phyloP scores from a whole-genome alignment of 2,329 filamentous ascomycete genomes.

The Xylaria sp. region DNA sequence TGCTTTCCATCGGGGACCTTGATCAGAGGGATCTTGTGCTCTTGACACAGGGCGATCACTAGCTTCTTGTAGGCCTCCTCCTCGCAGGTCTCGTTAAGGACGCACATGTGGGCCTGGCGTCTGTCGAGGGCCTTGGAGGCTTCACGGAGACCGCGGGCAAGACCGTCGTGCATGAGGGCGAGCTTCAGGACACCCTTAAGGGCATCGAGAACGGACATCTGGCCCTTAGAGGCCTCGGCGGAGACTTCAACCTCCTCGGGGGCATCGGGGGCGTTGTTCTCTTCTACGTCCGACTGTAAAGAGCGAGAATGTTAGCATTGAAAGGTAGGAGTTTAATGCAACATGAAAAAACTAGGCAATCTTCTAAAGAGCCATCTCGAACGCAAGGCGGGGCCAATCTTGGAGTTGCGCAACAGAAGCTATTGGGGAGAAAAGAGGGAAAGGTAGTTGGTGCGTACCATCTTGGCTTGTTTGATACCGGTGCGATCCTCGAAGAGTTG shows the following conservation, averaged over 20 bases:
- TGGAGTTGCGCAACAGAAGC: neutral
- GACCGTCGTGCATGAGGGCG: constrained; percentile 98
- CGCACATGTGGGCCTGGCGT: constrained; percentile 99
- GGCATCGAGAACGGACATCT: constrained; percentile 98
- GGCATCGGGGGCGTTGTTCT: constrained; percentile 88
- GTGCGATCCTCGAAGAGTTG: constrained; percentile 75
- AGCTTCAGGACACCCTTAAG: constrained; percentile 99
- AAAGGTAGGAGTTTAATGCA: constrained; percentile 36
- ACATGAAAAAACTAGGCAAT: constrained; percentile 5
- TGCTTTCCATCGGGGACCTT: constrained; percentile 99
- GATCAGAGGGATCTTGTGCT: constrained; percentile 99
- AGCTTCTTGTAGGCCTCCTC: constrained; percentile 99
- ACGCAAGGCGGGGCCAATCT: constrained; percentile 26
- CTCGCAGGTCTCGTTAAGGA: constrained; percentile 99
- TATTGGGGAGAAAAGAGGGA: neutral
- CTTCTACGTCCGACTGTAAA: constrained; percentile 99
- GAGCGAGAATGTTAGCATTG: constrained; percentile 34
- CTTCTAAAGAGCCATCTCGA: neutral
- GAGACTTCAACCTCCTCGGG: constrained; percentile 93
- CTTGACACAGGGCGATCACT: constrained; percentile 96
- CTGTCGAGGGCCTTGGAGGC: constrained; percentile 98
- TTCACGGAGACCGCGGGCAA: constrained; percentile 97
- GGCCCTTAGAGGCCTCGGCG: constrained; percentile 87
- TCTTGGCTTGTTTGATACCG: constrained; percentile 69
- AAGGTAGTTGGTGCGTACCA: constrained; percentile 61